Base-by-base conservation (phyloP, 2,329 filamentous ascomycete genomes). In the Mycogone perniciosa region DNA sequence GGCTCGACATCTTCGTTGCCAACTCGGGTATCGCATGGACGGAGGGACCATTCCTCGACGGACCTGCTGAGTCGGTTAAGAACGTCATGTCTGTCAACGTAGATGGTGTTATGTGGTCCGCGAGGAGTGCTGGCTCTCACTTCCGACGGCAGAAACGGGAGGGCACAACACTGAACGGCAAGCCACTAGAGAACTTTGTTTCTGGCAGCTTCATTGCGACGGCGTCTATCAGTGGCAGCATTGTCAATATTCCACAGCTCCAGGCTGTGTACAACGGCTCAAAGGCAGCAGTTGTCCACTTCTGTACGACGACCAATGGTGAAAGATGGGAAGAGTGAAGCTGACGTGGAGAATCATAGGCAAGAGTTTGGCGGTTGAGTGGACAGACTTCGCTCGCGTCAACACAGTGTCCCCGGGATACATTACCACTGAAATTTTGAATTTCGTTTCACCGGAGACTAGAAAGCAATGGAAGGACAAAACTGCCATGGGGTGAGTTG, bases 1-100 rank as follows among this genome's bases (percentile, higher is more conserved):
- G 86, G 5, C 78, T 92, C 7, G 88, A 91, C 60, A 75, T 89
- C 57, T 89, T 92, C 60, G 80, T 91, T 41, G 87, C 88, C 59
- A 92, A 93, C 64, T 84, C 84, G 10, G 87, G 87, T 46, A 83
- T 90, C 48, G 77, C 83, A 0, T 91, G 86, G 86, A 83, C 78
- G 2, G 75, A 88, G 53, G 84, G 85, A 0, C 65, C 82, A 7
- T 81, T 86, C 63, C 73, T 88, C 34, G 82, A 88, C 54, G 85
- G 82, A 27, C 71, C 79, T 5, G 63, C 84, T 13, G 76, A 81
- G 13, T 79, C 81, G 60, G 88, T 87, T 70, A 76, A 76, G 45
- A 78, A 82, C 54, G 84, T 92, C 37, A 75, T 89, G 57, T 71
- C 75, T 43, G 85, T 86, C 45, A 87, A 93, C 66, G 69, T 92